Conservation (phyloP, 345 rosid genomes). For the Cardamine occulta region DNA sequence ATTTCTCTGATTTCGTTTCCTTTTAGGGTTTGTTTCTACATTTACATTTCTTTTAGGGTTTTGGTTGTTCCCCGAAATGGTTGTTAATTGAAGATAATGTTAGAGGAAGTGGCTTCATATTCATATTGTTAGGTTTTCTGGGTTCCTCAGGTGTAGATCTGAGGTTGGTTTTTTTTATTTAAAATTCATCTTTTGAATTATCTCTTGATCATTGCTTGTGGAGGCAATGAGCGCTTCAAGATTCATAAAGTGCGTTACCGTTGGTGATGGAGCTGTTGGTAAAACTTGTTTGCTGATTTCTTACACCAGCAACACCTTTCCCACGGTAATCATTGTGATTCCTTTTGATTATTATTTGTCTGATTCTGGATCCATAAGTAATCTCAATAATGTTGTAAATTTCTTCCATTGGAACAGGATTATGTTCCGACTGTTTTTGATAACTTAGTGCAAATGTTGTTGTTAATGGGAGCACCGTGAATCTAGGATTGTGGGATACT, state of each 20-base stretch:
- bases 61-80: constrained; percentile 12
- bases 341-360: neutral
- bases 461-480: constrained; percentile 81
- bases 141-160: constrained; percentile 45
- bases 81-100: constrained; percentile 17
- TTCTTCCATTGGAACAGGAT: constrained; percentile 58
- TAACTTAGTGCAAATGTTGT: constrained; percentile 93
- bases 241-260: constrained; percentile 43
- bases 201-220: neutral
- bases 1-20: neutral
- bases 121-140: constrained; percentile 5
- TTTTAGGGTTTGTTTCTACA: constrained; percentile 22
- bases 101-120: constrained; percentile 2
- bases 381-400: neutral
- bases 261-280: constrained; percentile 49
- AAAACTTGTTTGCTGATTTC: constrained; percentile 42
- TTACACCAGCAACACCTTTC: constrained; percentile 45
- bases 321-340: constrained; percentile 11
- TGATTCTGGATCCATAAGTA: neutral
- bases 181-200: neutral
- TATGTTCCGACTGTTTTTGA: constrained; percentile 92
- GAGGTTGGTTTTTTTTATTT: constrained; percentile 16
- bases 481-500: constrained; percentile 96
- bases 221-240: constrained; percentile 45
- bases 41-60: constrained; percentile 19